phyloP scores from a whole-genome alignment of 1,284 basidiomycete species.

The Ceratobasidium sp. region DNA sequence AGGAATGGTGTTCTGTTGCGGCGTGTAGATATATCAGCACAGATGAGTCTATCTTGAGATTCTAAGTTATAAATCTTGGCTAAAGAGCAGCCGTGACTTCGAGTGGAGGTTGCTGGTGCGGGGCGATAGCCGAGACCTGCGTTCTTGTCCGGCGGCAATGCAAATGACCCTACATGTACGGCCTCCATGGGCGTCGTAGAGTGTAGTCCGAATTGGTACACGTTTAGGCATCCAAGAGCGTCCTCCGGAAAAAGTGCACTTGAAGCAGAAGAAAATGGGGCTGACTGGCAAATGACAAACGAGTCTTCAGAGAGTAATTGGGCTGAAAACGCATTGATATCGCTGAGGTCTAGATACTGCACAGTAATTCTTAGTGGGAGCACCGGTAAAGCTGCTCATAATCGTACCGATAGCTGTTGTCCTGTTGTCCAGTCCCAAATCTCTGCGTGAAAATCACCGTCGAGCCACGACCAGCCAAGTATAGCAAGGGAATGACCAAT shows the following conservation, averaged over 20 bases:
- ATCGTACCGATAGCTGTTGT: conserved; percentile 3
- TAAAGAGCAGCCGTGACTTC: background rate
- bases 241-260: background rate
- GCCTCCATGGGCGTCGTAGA: background rate
- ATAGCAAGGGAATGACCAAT: background rate
- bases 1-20: background rate
- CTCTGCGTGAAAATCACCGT: background rate
- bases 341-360: background rate
- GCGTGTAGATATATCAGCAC: background rate
- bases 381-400: background rate
- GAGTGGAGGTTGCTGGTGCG: background rate
- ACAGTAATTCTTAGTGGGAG: background rate
- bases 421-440: conserved; percentile 38
- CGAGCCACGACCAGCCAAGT: background rate
- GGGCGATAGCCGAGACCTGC: background rate
- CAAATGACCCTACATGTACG: background rate
- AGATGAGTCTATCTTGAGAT: background rate
- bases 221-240: conserved; percentile 4
- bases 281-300: background rate
- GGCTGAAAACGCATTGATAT: background rate
- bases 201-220: conserved; percentile 4
- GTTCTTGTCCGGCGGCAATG: background rate
- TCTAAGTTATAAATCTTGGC: background rate
- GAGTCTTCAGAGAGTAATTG: conserved; percentile 23
- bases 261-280: background rate